Evolutionary conservation across 2,329 filamentous ascomycete species (phyloP).

Genomic region (Domatiomyces catenatus): DNA sequence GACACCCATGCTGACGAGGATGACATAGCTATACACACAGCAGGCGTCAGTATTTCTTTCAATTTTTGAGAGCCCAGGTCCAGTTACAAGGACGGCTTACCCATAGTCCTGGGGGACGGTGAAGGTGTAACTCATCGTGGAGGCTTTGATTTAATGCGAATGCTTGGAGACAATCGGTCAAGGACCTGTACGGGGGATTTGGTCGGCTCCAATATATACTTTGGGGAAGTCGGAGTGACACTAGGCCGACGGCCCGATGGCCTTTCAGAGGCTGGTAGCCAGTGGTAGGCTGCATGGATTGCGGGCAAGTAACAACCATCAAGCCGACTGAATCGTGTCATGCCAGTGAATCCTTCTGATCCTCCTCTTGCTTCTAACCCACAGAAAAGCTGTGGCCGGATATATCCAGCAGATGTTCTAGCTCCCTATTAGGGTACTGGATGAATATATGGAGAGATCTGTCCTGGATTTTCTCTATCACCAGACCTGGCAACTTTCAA

Average conservation of each 20-base stretch:
- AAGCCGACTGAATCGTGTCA: no score
- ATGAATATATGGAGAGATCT: no score
- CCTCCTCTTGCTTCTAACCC: no score
- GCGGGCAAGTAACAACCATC: no score
- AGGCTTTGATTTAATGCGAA: neutral
- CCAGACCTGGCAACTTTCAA: neutral
- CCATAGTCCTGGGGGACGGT: constrained; percentile 35
- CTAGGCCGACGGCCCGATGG: neutral
- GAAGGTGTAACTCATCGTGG: constrained; percentile 14
- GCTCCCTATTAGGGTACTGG: no score
- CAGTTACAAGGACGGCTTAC: constrained; percentile 20
- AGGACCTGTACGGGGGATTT: neutral
- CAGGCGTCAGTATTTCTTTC: constrained; percentile 6
- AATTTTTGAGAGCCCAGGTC: neutral
- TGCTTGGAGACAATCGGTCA: neutral
- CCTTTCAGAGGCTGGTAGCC: no score
- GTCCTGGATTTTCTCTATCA: neutral
- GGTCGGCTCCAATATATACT: neutral
- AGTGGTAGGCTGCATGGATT: no score
- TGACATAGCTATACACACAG: constrained; percentile 34
- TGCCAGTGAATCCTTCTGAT: no score
- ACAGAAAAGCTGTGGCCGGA: no score
- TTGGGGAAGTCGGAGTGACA: neutral
- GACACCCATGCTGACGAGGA: constrained; percentile 38
- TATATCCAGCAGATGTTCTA: no score